These are phyloP conservation scores for Rosa chinensis DNA, from an alignment of 306 rosid species.

Conservation along the genomic window DNA sequence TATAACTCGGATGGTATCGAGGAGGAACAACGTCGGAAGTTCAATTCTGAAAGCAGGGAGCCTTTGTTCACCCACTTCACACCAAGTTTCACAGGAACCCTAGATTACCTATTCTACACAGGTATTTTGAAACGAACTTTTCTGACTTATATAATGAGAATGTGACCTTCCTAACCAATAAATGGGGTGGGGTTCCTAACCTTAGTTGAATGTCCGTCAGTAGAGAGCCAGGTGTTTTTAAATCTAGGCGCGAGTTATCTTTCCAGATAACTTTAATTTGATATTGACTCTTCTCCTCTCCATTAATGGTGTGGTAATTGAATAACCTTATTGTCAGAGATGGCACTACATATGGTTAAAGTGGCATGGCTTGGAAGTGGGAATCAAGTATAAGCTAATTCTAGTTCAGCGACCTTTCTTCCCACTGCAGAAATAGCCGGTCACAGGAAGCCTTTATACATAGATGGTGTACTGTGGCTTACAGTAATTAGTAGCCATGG, in stretches of 20 bases:
- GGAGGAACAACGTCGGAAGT: constrained; percentile 9
- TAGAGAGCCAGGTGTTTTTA: background rate
- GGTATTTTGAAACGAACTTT: constrained; percentile 3
- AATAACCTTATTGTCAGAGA: background rate
- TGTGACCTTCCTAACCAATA: background rate
- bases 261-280: background rate
- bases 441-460: background rate
- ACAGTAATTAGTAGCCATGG: background rate
- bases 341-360: background rate
- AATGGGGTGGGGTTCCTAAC: background rate
- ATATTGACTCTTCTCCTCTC: background rate
- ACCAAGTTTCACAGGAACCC: constrained; percentile 9
- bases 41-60: constrained; percentile 14
- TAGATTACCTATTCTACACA: constrained; percentile 36
- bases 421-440: background rate
- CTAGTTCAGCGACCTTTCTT: background rate
- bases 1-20: background rate
- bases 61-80: constrained; percentile 23
- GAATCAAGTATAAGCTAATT: background rate
- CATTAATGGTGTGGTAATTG: background rate
- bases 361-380: background rate
- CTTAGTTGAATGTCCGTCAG: background rate
- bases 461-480: background rate
- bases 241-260: background rate
- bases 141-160: background rate